Evolutionary conservation across 2,329 filamentous ascomycete species (phyloP), one percentile per base, ranked within the genome.

Genomic region (Aspergillus brasiliensis): DNA sequence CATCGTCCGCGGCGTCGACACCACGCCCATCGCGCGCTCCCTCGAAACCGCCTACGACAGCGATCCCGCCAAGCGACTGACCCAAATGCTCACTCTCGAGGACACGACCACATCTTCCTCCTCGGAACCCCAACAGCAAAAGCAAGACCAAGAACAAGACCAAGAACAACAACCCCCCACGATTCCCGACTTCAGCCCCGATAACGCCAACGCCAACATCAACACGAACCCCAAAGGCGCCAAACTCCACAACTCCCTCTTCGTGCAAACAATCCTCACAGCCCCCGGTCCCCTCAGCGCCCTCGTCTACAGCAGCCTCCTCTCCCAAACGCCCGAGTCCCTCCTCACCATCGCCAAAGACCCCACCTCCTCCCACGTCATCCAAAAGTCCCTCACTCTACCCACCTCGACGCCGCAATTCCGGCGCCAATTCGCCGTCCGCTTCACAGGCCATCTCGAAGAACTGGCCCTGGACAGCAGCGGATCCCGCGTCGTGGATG

Each of bases 171-270:
- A 34, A 34, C 31, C 31, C 31, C 31, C 31, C 31, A 1, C 31
- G 13, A 34, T 65, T 2, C 63, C 57, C 21, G 61, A 62, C 15
- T 17, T 58, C 7, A 56, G 57, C n/a, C 6, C 52, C 6, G 58
- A 59, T 11, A 34, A 34, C 31, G 31, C 31, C 31, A 34, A 34
- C 31, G 31, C 31, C 31, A 34, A 34, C 31, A 34, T 34, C 31
- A 34, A 34, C 28, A 48, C 57, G 15, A 64, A 63, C 23, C 70
- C 61, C 23, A 64, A 57, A 46, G 66, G 75, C 51, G 69, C 75
- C 78, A 86, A 91, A 82, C 76, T 91, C 73, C 93, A 99, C 78
- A 91, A 90, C 61, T 92, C 91, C 19, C 83, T 97, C 49, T 84
- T 99, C 27, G 88, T 91, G 8, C 88, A 95, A 62, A 80, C 90